Base-by-base conservation (phyloP, 2,329 filamentous ascomycete genomes). In the Plectosphaerella sp. region DNA sequence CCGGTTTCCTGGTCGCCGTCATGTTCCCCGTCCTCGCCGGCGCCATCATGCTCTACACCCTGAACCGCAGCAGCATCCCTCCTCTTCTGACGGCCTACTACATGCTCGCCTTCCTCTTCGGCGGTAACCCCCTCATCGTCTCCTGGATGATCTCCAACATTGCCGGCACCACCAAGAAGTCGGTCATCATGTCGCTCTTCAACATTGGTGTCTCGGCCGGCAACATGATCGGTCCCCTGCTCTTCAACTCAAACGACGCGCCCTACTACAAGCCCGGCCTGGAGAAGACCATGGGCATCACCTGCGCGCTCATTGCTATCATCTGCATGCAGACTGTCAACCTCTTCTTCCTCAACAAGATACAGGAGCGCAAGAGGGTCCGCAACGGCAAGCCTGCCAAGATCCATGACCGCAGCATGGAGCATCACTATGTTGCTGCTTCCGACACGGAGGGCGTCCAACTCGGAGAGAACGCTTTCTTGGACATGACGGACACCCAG, bases 71-170 rank as follows among this genome's bases (percentile, higher is more conserved):
- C 61, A 61, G 52, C 1, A 60, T 66, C 0, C 63, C 68, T 1
- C 71, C 74, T 0, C 67, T 86, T 2, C 70, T 88, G 3, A 77
- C 73, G 0, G 83, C 78, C 0, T 88, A 87, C 64, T 88, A 88
- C 58, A 70, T 88, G 2, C 74, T 87, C 1, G 79, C 83, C 0
- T 88, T 87, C 63, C 69, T 88, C 9, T 88, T 83, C 55, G 83
- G 82, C 1, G 81, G 78, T 1, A 87, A 86, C 58, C 84, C 84
- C 0, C 70, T 89, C 10, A 79, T 87, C 24, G 80, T 88, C 0
- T 77, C 81, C 0, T 89, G 86, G 86, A 83, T 88, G 41, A 76
- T 88, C 6, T 82, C 79, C 8, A 89, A 89, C 63, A 87, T 83
- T 0, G 86, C 75, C 0, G 86, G 86, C 7, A 80, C 78, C 15